phyloP scores from a whole-genome alignment of 2,329 filamentous ascomycete species.

The Apiospora aurea region DNA sequence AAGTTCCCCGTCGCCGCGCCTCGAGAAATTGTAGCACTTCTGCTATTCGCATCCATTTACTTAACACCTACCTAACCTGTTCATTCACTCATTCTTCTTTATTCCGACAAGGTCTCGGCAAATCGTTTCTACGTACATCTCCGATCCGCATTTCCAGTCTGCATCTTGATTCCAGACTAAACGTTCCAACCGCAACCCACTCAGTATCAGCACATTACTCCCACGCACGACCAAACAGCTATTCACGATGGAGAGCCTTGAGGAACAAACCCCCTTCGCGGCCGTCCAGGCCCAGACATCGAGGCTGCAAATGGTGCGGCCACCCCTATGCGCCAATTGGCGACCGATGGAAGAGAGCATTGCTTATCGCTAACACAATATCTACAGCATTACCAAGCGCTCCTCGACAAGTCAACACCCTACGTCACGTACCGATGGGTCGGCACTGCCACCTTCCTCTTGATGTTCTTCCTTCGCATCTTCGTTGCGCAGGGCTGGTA shows the following conservation, averaged over 20 bases:
- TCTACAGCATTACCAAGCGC: conserved; percentile 85
- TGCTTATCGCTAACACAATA: neutral
- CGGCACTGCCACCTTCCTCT: conserved; percentile 76
- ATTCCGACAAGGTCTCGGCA: neutral
- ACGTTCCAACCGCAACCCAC: neutral
- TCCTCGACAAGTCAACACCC: conserved; percentile 92
- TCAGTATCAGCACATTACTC: conserved; percentile 1
- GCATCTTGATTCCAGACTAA: neutral
- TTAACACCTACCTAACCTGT: neutral
- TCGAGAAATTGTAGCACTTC: conserved; percentile 16
- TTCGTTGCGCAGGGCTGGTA: conserved; percentile 97
- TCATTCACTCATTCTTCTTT: conserved; percentile 6
- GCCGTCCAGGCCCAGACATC: conserved; percentile 87
- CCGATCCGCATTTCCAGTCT: neutral
- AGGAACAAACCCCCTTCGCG: conserved; percentile 91
- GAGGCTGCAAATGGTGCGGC: conserved; percentile 69
- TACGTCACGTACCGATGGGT: conserved; percentile 90
- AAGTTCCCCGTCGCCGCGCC: conserved; percentile 11
- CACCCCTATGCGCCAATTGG: conserved; percentile 2
- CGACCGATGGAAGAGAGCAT: neutral
- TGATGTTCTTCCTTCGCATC: conserved; percentile 88
- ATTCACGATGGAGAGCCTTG: conserved; percentile 77
- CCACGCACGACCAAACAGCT: conserved; percentile 6
- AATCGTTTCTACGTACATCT: neutral
- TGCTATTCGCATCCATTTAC: conserved; percentile 2